Evolutionary conservation across 495 filamentous ascomycete species (phyloP).

Genomic region (Aspergillus hancockii): DNA sequence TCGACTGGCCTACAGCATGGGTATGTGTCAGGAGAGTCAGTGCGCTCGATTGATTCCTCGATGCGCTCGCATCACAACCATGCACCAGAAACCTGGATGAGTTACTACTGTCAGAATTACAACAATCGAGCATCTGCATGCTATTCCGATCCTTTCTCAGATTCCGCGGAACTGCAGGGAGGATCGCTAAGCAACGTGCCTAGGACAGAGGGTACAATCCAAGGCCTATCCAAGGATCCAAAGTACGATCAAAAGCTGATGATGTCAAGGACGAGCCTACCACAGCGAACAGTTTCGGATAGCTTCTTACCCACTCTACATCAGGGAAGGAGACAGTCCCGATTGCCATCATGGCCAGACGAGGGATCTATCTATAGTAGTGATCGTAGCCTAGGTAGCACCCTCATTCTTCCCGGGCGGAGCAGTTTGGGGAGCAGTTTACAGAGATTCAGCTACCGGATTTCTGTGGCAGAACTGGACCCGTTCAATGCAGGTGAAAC

Average conservation of each 20-base stretch:
- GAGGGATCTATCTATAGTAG: conserved; percentile 26
- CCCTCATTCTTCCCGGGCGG: conserved; percentile 24
- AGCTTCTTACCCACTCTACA: not conserved
- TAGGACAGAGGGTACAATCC: conserved; percentile 1
- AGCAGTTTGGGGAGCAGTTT: conserved; percentile 24
- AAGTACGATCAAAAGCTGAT: not conserved
- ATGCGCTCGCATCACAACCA: conserved; percentile 12
- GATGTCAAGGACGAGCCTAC: not conserved
- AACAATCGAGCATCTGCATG: not conserved
- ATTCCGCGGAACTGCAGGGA: conserved; percentile 9
- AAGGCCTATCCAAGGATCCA: conserved; percentile 6
- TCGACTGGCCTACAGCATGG: conserved; percentile 14
- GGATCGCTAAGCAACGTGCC: not conserved
- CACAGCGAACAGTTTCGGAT: conserved; percentile 2
- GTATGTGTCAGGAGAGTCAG: conserved; percentile 10
- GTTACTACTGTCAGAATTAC: not conserved
- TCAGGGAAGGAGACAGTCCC: not conserved
- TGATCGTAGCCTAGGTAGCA: conserved; percentile 25
- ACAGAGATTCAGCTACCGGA: conserved; percentile 16
- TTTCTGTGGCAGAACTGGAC: conserved; percentile 11
- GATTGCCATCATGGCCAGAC: conserved; percentile 1
- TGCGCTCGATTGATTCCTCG: conserved; percentile 12
- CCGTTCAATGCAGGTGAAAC: conserved; percentile 6
- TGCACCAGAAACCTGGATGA: not conserved
- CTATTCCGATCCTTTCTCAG: conserved; percentile 21